Evolutionary conservation across 164 flowering plant genomes (phyloP).

Genomic region (Cinnamomum chago): DNA sequence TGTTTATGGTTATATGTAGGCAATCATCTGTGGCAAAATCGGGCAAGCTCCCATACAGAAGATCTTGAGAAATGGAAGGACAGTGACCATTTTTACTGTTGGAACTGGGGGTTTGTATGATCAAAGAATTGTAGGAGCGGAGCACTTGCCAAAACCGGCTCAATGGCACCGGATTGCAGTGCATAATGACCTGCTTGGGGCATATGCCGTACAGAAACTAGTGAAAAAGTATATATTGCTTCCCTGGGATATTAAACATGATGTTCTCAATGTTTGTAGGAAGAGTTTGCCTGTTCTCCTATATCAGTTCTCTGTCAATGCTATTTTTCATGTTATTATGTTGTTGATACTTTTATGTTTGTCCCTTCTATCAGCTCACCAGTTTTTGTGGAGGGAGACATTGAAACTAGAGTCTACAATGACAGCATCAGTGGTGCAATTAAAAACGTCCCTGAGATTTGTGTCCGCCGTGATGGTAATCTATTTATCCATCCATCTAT

Average conservation of each 20-base stretch:
- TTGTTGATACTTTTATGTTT: background rate
- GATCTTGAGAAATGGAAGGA: slow-evolving; percentile 80
- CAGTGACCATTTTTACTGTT: slow-evolving; percentile 85
- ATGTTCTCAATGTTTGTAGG: background rate
- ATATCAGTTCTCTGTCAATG: background rate
- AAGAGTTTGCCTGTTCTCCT: background rate
- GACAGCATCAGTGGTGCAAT: slow-evolving; percentile 80
- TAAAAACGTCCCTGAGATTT: slow-evolving; percentile 80
- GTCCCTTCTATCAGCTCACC: slow-evolving; percentile 57
- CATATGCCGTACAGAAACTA: slow-evolving; percentile 81
- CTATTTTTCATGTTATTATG: background rate
- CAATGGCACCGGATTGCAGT: slow-evolving; percentile 97
- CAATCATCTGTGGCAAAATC: slow-evolving; percentile 87
- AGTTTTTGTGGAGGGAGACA: slow-evolving; percentile 94
- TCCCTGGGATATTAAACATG: background rate
- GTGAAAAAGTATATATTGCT: slow-evolving; percentile 52
- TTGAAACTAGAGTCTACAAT: slow-evolving; percentile 90
- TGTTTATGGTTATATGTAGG: slow-evolving; percentile 35
- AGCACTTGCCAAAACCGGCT: slow-evolving; percentile 68
- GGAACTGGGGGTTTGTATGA: slow-evolving; percentile 98
- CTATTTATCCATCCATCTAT: background rate
- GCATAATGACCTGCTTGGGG: slow-evolving; percentile 70
- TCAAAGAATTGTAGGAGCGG: slow-evolving; percentile 49
- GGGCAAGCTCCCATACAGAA: slow-evolving; percentile 91
- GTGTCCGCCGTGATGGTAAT: slow-evolving; percentile 90